Base-by-base conservation (phyloP, 129 eudicot genomes). In the Flaveria sonorensis region DNA sequence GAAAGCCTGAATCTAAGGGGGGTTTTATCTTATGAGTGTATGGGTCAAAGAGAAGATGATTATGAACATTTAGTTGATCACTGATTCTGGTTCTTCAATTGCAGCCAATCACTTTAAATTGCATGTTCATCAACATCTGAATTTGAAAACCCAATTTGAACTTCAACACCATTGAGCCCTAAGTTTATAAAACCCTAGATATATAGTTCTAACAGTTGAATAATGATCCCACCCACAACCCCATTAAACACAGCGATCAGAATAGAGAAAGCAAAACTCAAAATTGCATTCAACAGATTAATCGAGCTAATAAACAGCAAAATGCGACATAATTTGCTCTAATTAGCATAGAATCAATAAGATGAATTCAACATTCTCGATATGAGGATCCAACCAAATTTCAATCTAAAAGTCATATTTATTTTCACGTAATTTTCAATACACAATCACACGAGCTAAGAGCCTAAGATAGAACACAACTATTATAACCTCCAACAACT, bases 391-490 rank as follows among this genome's bases (percentile, higher is more conserved):
- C 21, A 53, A 18, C 24, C 61, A 53, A 53, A 53, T 6, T 53
- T 53, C 60, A 53, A 6, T 6, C 19, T 6, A n/a, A 52, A 52
- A 53, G 19, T 53, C 60, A n/a, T 12, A 53, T 53, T 13, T 18
- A 26, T 18, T n/a, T 23, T 26, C 60, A 16, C 21, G 11, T 53
- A 53, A 53, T n/a, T 53, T 53, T 51, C 57, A 51, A 51, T n/a
- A 51, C 55, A 12, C 7, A 50, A 50, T 50, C 55, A n/a, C 57
- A 51, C 73, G 36, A 79, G 72, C 71, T 48, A 45, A 43, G 12
- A 70, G 7, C 42, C n/a, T 6, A 51, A 51, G n/a, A 51, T 51
- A 51, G 57, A 51, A 51, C 57, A 51, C n/a, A 51, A 15, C 60
- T 52, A 52, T n/a, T 52, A 10, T 52, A 16, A 52, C 24, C 60